Evolutionary conservation across 768 basidiomycete species (phyloP).

Genomic region (Favolaschia claudopus): DNA sequence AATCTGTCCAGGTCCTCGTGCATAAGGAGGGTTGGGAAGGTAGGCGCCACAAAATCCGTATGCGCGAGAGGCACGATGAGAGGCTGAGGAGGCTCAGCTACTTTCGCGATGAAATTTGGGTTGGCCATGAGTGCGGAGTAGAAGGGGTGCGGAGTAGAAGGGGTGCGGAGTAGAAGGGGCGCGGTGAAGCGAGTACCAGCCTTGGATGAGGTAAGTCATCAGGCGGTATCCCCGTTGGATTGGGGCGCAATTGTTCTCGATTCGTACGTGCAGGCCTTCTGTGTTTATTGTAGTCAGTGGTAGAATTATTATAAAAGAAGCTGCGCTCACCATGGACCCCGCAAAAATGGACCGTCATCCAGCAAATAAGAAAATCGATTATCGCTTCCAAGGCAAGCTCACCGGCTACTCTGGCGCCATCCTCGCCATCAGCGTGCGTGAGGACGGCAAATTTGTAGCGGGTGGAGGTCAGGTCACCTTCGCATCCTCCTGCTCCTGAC

Average conservation of each 20-base stretch:
- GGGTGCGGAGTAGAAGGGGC: too few species aligned
- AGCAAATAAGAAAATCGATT: background rate
- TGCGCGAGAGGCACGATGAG: slow-evolving; percentile 5
- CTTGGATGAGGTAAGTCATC: too few species aligned
- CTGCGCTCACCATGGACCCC: background rate
- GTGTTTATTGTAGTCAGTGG: background rate
- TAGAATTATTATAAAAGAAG: background rate
- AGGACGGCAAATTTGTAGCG: too few species aligned
- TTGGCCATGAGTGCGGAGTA: background rate
- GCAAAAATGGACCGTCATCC: background rate
- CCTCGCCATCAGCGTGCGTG: too few species aligned
- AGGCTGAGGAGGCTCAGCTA: background rate
- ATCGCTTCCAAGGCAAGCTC: background rate
- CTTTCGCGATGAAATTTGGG: background rate
- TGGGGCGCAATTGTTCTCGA: background rate
- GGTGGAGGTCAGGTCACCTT: too few species aligned
- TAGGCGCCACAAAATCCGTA: background rate
- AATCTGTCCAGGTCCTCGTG: slow-evolving; percentile 1
- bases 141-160: background rate
- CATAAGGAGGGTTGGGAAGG: background rate
- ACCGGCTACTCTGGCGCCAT: background rate
- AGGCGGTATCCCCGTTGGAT: background rate
- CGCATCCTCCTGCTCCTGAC: too few species aligned
- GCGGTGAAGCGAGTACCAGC: too few species aligned
- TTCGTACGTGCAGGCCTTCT: background rate